Evolutionary conservation across 2,329 filamentous ascomycete genomes (phyloP), one percentile per base, ranked within the genome.

Genomic region (Madurella mycetomatis): DNA sequence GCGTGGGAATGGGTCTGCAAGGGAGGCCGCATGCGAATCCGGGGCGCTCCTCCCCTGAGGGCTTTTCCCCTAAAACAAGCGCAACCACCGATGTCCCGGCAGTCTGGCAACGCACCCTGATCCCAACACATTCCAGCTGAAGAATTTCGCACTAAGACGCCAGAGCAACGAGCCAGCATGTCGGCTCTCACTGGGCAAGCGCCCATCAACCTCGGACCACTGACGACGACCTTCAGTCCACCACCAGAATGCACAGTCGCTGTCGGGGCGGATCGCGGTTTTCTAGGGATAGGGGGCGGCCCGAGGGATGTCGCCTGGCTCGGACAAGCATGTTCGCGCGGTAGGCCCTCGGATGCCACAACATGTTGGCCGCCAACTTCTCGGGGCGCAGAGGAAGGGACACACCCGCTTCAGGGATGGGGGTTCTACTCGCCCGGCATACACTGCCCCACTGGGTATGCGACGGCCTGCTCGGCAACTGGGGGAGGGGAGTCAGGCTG

Each of bases 161-260:
- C 19, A 53, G 15, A 39, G 40, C 44, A 42, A 37, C 42, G 41
- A 51, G 46, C 17, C 37, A 58, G 32, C 51, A 65, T 65, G 62
- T 54, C 62, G 46, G 49, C 60, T 32, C 61, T 59, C 34, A 57
- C 58, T 41, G 59, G 59, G 44, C 62, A 63, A 44, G 60, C 62
- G 31, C 63, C 62, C 44, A 60, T 51, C 42, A 62, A 62, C 41
- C 62, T 66, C 2, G 64, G 63, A 4, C 63, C 63, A 5, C 37
- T 66, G 15, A 66, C 63, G 7, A 64, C 63, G 5, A 64, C 60
- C 11, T 66, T 66, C 49, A 62, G 56, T 11, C 61, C 63, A 17
- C 64, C 63, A 16, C 47, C 64, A 11, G 61, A 54, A 39, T 65
- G 64, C 45, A 61, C 64, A 1, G 56, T 59, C 13, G 64, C 61